phyloP scores from a whole-genome alignment of 2,329 filamentous ascomycete species.

The Alternaria consortialis region DNA sequence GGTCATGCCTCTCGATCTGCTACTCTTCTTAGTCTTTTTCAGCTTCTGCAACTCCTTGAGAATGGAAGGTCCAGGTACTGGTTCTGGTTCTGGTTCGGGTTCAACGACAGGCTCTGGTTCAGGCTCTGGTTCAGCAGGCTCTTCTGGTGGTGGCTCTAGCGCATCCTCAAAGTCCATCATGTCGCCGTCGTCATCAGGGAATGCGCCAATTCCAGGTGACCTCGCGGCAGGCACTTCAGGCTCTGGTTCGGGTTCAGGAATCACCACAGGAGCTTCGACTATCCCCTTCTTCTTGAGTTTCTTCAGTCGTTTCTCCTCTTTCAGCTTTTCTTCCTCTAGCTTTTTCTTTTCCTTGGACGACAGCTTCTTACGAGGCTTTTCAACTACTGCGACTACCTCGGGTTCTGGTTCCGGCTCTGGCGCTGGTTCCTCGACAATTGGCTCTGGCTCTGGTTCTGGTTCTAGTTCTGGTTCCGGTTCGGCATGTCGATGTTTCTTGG shows the following conservation, averaged over 20 bases:
- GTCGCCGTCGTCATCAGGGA: conserved; percentile 56
- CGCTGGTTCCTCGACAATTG: conserved; percentile 35
- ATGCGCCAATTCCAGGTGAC: conserved; percentile 58
- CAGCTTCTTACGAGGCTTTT: conserved; percentile 42
- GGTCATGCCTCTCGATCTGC: conserved; percentile 67
- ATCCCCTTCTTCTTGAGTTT: conserved; percentile 44
- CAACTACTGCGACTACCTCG: conserved; percentile 42
- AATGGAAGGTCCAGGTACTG: conserved; percentile 35
- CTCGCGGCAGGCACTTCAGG: conserved; percentile 41
- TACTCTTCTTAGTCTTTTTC: conserved; percentile 43
- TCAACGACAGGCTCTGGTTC: conserved; percentile 12
- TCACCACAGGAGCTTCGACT: conserved; percentile 31
- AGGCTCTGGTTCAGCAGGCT: conserved; percentile 42
- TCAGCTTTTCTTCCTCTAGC: conserved; percentile 9
- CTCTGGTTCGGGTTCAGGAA: conserved; percentile 46
- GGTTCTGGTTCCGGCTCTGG: conserved; percentile 34
- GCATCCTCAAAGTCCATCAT: conserved; percentile 40
- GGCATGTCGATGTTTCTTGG: conserved; percentile 26
- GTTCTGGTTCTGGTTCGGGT: conserved; percentile 32
- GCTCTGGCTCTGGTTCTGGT: conserved; percentile 32
- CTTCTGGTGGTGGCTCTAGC: conserved; percentile 7
- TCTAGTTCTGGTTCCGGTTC: conserved; percentile 18
- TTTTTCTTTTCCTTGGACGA: conserved; percentile 33
- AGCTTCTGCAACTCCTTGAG: conserved; percentile 26
- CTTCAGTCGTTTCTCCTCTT: conserved; percentile 33